Evolutionary conservation across 2,329 filamentous ascomycete species (phyloP).

Genomic region (Exserohilum rostratum): DNA sequence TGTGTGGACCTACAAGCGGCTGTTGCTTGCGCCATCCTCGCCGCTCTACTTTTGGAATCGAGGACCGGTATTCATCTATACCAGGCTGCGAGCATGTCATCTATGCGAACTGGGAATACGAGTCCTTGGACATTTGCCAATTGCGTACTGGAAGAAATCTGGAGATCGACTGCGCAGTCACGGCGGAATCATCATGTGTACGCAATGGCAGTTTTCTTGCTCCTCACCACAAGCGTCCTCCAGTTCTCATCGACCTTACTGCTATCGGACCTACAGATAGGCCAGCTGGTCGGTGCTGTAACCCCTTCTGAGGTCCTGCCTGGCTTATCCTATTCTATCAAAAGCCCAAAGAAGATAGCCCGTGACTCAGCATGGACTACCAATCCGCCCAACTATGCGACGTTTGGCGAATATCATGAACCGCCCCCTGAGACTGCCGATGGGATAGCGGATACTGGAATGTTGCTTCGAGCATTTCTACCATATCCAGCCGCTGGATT

Average conservation of each 20-base stretch:
- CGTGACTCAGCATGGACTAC: constrained; percentile 12
- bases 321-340: constrained; percentile 4
- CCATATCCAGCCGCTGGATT: constrained; percentile 8
- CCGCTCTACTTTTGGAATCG: constrained; percentile 6
- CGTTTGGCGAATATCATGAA: constrained; percentile 9
- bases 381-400: constrained; percentile 12
- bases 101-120: background rate
- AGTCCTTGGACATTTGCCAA: constrained; percentile 4
- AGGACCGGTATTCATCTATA: background rate
- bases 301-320: background rate
- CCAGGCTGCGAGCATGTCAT: constrained; percentile 1
- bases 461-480: constrained; percentile 10
- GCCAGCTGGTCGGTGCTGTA: constrained; percentile 2
- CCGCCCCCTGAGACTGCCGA: background rate
- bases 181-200: background rate
- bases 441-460: constrained; percentile 10
- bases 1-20: constrained; percentile 8
- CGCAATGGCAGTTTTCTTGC: background rate
- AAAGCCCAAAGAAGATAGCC: constrained; percentile 1
- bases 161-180: constrained; percentile 2
- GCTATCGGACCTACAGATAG: constrained; percentile 12
- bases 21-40: constrained; percentile 7
- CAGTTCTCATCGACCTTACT: constrained; percentile 14
- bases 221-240: constrained; percentile 10
- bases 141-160: background rate